Conservation (phyloP, 2,329 filamentous ascomycete species). For the Whalleya microplaca region DNA sequence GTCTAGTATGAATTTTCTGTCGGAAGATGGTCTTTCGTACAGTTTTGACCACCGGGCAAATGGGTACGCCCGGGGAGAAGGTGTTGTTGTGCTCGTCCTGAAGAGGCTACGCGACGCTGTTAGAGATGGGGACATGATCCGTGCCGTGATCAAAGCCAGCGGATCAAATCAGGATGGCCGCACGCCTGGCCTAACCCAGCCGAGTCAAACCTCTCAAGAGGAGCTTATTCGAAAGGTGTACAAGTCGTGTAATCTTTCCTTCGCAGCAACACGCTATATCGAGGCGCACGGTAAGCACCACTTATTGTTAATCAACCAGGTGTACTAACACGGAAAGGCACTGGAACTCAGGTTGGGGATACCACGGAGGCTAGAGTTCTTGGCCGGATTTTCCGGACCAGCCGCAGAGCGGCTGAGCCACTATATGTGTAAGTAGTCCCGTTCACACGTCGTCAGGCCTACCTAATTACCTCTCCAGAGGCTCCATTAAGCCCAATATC, state of each 20-base stretch:
- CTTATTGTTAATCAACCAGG: constrained; percentile 11
- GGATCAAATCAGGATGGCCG: constrained; percentile 37
- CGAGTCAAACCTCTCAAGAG: constrained; percentile 36
- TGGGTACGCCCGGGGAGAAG: constrained; percentile 52
- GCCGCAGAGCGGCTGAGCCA: constrained; percentile 35
- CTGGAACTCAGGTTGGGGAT: constrained; percentile 44
- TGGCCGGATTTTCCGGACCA: background rate
- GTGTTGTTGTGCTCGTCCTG: constrained; percentile 52
- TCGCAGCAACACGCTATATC: constrained; percentile 33
- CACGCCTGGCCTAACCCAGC: constrained; percentile 35
- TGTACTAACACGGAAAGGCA: constrained; percentile 34
- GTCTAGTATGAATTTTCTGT: constrained; percentile 42
- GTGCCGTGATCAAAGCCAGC: constrained; percentile 40
- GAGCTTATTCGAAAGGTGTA: constrained; percentile 40
- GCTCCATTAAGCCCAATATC: constrained; percentile 33
- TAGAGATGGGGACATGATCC: constrained; percentile 42
- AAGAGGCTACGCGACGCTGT: constrained; percentile 55
- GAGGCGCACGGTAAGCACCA: constrained; percentile 40
- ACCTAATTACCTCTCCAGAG: constrained; percentile 14
- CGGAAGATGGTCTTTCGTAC: constrained; percentile 40
- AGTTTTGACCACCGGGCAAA: constrained; percentile 36
- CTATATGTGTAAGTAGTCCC: constrained; percentile 33
- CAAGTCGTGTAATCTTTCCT: constrained; percentile 25
- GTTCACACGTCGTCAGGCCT: background rate
- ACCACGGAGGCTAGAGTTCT: constrained; percentile 1